Evolutionary conservation across 306 rosid species (phyloP).

Genomic region (Alnus glutinosa): DNA sequence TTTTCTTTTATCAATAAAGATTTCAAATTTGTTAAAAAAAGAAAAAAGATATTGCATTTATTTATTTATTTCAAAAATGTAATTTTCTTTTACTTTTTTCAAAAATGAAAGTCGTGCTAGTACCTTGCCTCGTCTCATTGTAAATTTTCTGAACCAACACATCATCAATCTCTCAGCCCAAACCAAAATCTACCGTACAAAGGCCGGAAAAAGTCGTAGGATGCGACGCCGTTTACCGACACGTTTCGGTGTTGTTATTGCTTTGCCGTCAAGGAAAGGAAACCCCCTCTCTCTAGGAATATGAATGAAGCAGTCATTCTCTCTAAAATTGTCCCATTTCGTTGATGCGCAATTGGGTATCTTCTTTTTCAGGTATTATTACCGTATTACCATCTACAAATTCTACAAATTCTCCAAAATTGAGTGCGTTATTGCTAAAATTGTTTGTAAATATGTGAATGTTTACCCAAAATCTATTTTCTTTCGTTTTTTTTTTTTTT

Average conservation of each 20-base stretch:
- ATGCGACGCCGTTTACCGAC: constrained; percentile 9
- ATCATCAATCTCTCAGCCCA: too few species aligned
- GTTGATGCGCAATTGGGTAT: background rate
- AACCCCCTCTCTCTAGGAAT: background rate
- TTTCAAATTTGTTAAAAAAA: too few species aligned
- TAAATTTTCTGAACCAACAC: too few species aligned
- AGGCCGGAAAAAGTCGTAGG: background rate
- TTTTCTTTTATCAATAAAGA: too few species aligned
- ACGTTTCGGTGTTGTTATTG: background rate
- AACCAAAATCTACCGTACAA: background rate
- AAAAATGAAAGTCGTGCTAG: too few species aligned
- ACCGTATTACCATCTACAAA: background rate
- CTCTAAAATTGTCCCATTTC: background rate
- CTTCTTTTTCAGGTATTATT: background rate
- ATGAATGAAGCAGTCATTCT: background rate
- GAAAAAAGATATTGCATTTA: too few species aligned
- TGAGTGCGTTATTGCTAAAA: background rate
- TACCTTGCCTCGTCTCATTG: too few species aligned
- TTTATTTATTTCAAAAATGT: too few species aligned
- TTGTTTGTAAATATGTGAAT: background rate
- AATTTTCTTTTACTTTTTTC: too few species aligned
- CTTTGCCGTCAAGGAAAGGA: constrained; percentile 27
- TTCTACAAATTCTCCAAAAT: background rate
- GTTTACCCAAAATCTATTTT: background rate
- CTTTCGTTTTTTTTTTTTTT: background rate